Percentiles rank a stretch among this genome's conserved stretches.
Conservation (phyloP, 2,329 filamentous ascomycete genomes). For the Claviceps spartinae region DNA sequence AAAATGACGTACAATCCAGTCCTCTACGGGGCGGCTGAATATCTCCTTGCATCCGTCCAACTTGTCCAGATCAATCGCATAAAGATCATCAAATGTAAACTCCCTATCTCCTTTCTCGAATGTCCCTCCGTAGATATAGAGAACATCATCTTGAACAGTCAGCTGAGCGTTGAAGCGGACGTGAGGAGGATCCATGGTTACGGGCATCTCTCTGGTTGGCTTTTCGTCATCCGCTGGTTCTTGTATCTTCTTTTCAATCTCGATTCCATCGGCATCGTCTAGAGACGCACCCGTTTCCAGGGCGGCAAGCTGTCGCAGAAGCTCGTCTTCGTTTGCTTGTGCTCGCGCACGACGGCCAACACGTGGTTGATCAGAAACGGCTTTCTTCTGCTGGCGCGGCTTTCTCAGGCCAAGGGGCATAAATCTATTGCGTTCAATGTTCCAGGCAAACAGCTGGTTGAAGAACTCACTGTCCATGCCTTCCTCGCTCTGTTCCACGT, state of each 20-base stretch:
- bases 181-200: slow-evolving; percentile 76
- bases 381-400: slow-evolving; percentile 51
- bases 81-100: slow-evolving; percentile 91
- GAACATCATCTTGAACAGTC: slow-evolving; percentile 77
- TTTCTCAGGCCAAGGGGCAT: slow-evolving; percentile 72
- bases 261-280: slow-evolving; percentile 35
- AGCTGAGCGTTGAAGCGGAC: slow-evolving; percentile 82
- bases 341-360: slow-evolving; percentile 54
- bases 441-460: slow-evolving; percentile 83
- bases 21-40: slow-evolving; percentile 68
- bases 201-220: slow-evolving; percentile 46
- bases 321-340: slow-evolving; percentile 82
- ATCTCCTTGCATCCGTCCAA: slow-evolving; percentile 88
- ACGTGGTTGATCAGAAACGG: slow-evolving; percentile 39
- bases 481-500: slow-evolving; percentile 82
- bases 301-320: slow-evolving; percentile 74
- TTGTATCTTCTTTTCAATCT: slow-evolving; percentile 36
- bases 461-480: slow-evolving; percentile 97
- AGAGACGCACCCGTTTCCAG: slow-evolving; percentile 62
- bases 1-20: slow-evolving; percentile 53
- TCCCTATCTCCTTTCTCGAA: slow-evolving; percentile 92
- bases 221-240: slow-evolving; percentile 42
- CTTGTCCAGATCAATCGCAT: slow-evolving; percentile 86
- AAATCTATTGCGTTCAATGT: slow-evolving; percentile 87
- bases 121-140: slow-evolving; percentile 92